Percentiles rank a stretch among this genome's conserved stretches.
Evolutionary conservation across 805 yeast species (phyloP).

Genomic region (Barnettozyma pratensis): DNA sequence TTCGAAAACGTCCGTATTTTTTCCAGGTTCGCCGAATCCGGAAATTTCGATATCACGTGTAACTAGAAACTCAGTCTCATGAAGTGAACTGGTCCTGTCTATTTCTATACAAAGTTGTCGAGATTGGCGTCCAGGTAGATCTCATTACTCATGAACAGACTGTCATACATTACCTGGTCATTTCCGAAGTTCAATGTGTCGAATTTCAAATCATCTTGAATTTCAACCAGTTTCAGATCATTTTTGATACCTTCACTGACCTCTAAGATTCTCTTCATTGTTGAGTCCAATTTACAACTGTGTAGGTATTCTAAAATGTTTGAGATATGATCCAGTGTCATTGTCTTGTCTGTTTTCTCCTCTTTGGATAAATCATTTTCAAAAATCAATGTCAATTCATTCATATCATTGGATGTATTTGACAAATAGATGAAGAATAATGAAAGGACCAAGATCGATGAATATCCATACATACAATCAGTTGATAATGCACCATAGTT

Average conservation of each 20-base stretch:
- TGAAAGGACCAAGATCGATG: conserved; percentile 37
- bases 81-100: background rate
- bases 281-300: conserved; percentile 31
- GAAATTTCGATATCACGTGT: background rate
- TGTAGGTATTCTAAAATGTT: conserved; percentile 22
- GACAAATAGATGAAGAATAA: conserved; percentile 33
- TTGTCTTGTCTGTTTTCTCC: conserved; percentile 16
- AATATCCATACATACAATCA: conserved; percentile 41
- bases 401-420: conserved; percentile 20
- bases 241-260: conserved; percentile 36
- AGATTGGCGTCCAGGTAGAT: conserved; percentile 19
- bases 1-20: background rate
- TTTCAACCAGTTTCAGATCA: conserved; percentile 34
- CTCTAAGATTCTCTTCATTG: conserved; percentile 39
- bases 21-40: background rate
- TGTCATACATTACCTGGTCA: conserved; percentile 18
- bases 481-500: conserved; percentile 41
- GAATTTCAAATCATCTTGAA: conserved; percentile 22
- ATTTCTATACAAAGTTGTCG: background rate
- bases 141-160: conserved; percentile 23
- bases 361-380: conserved; percentile 2
- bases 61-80: too few species aligned
- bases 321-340: conserved; percentile 18
- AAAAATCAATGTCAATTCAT: conserved; percentile 8
- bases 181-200: conserved; percentile 18